These are phyloP conservation scores for Phytophthora cryptogea DNA, from an alignment of 352 stramenopile species.

Conservation along the genomic window DNA sequence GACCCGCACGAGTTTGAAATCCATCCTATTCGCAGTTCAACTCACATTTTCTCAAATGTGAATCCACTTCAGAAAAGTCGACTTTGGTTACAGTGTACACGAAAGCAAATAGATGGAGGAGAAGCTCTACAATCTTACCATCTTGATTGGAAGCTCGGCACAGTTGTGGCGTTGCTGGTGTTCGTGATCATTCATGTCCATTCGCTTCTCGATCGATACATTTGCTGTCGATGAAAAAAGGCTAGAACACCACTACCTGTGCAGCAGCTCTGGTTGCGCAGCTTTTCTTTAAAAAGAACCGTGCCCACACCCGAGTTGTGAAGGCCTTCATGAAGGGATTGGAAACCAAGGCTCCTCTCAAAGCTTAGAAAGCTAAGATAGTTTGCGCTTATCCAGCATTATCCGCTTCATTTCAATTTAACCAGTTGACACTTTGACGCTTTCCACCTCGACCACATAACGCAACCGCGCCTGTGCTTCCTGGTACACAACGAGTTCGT, in stretches of 20 bases:
- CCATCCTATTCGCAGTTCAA: too few species aligned
- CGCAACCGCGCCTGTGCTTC: too few species aligned
- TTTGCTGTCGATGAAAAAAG: conserved; percentile 32
- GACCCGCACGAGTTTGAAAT: conserved; percentile 52
- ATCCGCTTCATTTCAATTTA: too few species aligned
- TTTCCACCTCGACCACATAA: too few species aligned
- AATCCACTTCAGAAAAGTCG: too few species aligned
- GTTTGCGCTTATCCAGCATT: too few species aligned
- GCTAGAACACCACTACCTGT: conserved; percentile 46
- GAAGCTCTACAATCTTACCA: conserved; percentile 64
- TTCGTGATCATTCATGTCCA: conserved; percentile 66
- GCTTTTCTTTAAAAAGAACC: conserved; percentile 48
- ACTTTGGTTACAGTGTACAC: too few species aligned
- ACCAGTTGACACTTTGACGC: too few species aligned
- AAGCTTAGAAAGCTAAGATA: conserved; percentile 11
- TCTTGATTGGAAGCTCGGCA: conserved; percentile 68
- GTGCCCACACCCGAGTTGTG: conserved; percentile 60
- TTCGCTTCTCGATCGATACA: conserved; percentile 49
- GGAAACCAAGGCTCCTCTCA: conserved; percentile 32
- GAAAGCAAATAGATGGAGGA: too few species aligned
- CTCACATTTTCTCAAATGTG: too few species aligned
- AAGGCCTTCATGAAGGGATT: conserved; percentile 67
- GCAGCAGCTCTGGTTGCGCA: conserved; percentile 53
- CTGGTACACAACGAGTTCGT: too few species aligned
- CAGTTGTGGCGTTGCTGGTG: conserved; percentile 50